Evolutionary conservation across 2,329 filamentous ascomycete genomes (phyloP).

Genomic region (Penicillium sp.): DNA sequence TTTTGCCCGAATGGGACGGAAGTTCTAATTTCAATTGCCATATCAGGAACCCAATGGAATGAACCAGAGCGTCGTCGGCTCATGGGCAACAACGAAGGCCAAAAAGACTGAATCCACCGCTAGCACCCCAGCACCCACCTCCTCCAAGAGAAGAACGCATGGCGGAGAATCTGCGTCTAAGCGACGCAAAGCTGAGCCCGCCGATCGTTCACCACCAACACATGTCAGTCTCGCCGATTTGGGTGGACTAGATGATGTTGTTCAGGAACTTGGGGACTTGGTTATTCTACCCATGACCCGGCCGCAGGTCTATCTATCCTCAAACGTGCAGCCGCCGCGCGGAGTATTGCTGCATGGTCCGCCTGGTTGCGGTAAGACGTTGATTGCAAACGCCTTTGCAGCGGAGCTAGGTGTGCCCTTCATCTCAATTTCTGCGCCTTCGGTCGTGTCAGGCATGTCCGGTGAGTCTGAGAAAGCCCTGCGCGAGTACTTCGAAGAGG

Average conservation of each 20-base stretch:
- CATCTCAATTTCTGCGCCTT: conserved; percentile 71
- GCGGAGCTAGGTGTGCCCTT: conserved; percentile 67
- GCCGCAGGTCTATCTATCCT: conserved; percentile 56
- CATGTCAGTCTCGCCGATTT: conserved; percentile 62
- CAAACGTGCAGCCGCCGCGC: conserved; percentile 60
- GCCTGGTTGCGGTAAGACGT: conserved; percentile 77
- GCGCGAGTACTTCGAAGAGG: conserved; percentile 77
- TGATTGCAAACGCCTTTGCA: conserved; percentile 71
- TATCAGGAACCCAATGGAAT: conserved; percentile 51
- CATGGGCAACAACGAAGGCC: conserved; percentile 45
- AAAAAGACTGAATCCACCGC: conserved; percentile 26
- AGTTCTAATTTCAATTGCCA: not conserved
- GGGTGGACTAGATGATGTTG: conserved; percentile 66
- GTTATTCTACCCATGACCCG: conserved; percentile 64
- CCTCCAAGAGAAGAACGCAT: conserved; percentile 50
- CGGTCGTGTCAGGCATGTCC: conserved; percentile 76
- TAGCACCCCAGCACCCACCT: conserved; percentile 13
- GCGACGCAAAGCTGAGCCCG: conserved; percentile 51
- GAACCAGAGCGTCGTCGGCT: conserved; percentile 56
- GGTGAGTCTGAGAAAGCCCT: conserved; percentile 83
- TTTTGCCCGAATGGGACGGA: not conserved
- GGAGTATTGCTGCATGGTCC: conserved; percentile 74
- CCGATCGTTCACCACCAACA: conserved; percentile 57
- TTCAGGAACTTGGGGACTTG: conserved; percentile 59
- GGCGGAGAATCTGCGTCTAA: conserved; percentile 62